A percentile compares a stretch with the other conserved stretches of the same genome.
These are phyloP conservation scores for Xylaria cubensis DNA, from an alignment of 495 filamentous ascomycete genomes.

Conservation along the genomic window DNA sequence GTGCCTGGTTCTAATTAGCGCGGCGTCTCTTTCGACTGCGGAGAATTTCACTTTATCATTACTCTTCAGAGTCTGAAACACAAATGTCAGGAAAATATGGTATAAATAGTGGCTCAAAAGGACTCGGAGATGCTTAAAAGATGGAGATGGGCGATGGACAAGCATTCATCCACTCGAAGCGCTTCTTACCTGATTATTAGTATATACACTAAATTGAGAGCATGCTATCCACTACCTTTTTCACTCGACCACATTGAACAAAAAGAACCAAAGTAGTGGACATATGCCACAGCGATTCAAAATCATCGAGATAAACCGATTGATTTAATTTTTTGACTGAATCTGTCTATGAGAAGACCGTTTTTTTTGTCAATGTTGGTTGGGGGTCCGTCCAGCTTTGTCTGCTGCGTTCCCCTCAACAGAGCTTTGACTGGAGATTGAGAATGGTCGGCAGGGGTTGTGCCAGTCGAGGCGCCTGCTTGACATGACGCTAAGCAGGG, in stretches of 20 bases:
- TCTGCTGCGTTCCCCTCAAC: neutral
- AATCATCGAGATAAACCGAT: neutral
- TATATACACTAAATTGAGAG: neutral
- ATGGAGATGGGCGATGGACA: neutral
- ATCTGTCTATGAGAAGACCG: neutral
- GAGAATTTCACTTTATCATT: neutral
- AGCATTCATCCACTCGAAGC: neutral
- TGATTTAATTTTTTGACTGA: neutral
- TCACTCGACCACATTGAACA: neutral
- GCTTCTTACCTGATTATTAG: neutral
- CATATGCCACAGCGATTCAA: neutral
- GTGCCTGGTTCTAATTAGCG: neutral
- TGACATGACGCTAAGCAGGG: slow-evolving; percentile 15
- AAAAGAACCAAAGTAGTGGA: neutral
- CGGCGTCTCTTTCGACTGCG: neutral
- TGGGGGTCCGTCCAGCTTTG: neutral
- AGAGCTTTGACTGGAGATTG: slow-evolving; percentile 1
- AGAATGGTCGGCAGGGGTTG: slow-evolving; percentile 1
- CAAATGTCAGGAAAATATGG: neutral
- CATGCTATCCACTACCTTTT: neutral
- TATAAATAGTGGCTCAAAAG: neutral
- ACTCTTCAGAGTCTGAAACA: neutral
- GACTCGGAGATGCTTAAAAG: neutral
- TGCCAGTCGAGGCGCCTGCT: slow-evolving; percentile 15
- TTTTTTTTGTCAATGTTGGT: neutral